Evolutionary conservation across 106 monocot genomes (phyloP).

Genomic region (Vanilla planifolia): DNA sequence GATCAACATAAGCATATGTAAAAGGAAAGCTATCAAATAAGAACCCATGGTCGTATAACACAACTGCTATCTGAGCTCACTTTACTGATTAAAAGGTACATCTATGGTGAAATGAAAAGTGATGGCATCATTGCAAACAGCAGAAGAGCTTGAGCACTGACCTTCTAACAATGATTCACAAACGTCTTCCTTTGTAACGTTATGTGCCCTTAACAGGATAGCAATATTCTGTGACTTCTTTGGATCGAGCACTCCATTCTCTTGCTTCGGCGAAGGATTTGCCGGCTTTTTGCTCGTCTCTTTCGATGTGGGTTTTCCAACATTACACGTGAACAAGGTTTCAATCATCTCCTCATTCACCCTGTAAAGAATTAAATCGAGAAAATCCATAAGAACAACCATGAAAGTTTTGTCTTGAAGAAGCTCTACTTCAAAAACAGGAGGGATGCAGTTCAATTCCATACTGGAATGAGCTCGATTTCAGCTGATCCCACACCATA

Average conservation of each 20-base stretch:
- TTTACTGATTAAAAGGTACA: too few species aligned
- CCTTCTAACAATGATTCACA: slow-evolving; percentile 75
- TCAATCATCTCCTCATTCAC: slow-evolving; percentile 93
- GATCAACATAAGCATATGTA: too few species aligned
- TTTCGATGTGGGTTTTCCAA: slow-evolving; percentile 21
- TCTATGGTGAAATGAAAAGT: too few species aligned
- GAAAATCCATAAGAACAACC: slow-evolving; percentile 1
- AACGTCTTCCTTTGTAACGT: slow-evolving; percentile 79
- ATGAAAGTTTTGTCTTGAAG: background rate
- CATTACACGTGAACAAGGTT: slow-evolving; percentile 59
- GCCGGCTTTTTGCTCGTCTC: slow-evolving; percentile 20
- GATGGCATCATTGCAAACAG: too few species aligned
- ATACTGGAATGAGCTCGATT: slow-evolving; percentile 90
- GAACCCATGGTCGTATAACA: too few species aligned
- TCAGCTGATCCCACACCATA: slow-evolving; percentile 95
- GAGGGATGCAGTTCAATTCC: background rate
- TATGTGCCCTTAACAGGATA: slow-evolving; percentile 61
- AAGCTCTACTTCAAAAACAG: background rate
- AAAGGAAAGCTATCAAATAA: too few species aligned
- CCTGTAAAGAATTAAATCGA: slow-evolving; percentile 30
- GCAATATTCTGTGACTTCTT: slow-evolving; percentile 87
- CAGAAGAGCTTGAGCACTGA: too few species aligned
- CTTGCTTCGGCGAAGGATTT: slow-evolving; percentile 25
- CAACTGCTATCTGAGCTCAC: too few species aligned
- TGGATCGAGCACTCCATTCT: slow-evolving; percentile 58